These are phyloP conservation scores for Lentinula lateritia DNA, from an alignment of 768 basidiomycete species.

Conservation along the genomic window DNA sequence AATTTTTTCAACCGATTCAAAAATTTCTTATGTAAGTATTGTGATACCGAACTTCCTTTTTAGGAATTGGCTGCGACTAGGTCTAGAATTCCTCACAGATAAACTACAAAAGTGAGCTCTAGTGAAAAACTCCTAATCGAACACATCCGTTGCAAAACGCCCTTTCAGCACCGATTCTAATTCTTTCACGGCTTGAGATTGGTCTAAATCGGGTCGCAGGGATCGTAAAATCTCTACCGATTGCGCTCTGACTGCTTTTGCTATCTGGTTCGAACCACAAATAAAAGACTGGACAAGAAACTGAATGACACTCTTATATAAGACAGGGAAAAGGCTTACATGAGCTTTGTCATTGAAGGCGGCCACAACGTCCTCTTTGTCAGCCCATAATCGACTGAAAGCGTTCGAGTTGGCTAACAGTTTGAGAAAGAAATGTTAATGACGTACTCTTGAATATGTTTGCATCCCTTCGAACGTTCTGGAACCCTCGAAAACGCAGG, in stretches of 20 bases:
- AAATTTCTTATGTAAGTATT: too few species aligned
- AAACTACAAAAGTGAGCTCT: not conserved
- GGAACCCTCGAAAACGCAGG: slow-evolving; percentile 34
- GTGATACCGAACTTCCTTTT: too few species aligned
- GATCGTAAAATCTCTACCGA: slow-evolving; percentile 31
- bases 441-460: slow-evolving; percentile 34
- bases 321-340: slow-evolving; percentile 16
- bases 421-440: not conserved
- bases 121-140: slow-evolving; percentile 26
- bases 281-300: slow-evolving; percentile 29
- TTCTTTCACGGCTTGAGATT: slow-evolving; percentile 21
- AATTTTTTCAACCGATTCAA: too few species aligned
- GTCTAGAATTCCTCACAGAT: too few species aligned
- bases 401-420: too few species aligned
- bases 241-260: slow-evolving; percentile 31
- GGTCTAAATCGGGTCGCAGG: slow-evolving; percentile 11
- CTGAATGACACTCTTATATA: not conserved
- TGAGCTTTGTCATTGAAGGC: slow-evolving; percentile 27
- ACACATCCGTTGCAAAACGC: slow-evolving; percentile 41
- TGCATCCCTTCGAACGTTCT: slow-evolving; percentile 25
- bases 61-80: not conserved
- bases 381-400: slow-evolving; percentile 35
- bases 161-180: slow-evolving; percentile 30
- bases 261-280: slow-evolving; percentile 34
- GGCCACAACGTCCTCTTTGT: slow-evolving; percentile 28